Evolutionary conservation across 148 eudicot genomes (phyloP), one percentile per base, ranked within the genome.

Genomic region (Linanthus parryae): DNA sequence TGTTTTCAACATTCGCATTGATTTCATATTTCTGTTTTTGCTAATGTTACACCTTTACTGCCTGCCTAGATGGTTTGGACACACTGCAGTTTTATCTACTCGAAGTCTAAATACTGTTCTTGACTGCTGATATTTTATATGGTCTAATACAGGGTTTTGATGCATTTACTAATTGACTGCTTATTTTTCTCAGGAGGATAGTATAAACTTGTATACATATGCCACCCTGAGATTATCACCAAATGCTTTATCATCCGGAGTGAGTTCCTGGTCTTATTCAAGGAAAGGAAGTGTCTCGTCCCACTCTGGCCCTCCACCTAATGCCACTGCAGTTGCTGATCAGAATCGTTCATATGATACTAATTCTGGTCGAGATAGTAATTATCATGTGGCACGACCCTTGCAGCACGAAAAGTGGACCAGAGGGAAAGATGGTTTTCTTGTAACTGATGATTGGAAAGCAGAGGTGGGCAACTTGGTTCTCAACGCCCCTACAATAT

Each of bases 341-440:
- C 88, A 64, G 38, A 58, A 61, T 59, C 61, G 44, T 21, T 73
- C 92, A 54, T 69, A 59, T 38, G 73, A 83, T 67, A 68, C 78
- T 56, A 70, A 82, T 21, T 77, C 72, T 25, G 61, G 64, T 57
- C 75, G 74, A 67, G 76, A 68, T 53, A 48, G 44, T 27, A 67
- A 56, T 46, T 68, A 81, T 67, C 63, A 73, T 48, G 64, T 81
- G 54, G 52, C 62, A 35, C 74, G 96, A 71, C 98, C 90, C 28
- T 63, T 87, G 64, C 77, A 84, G 69, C 77, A 69, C 61, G 79
- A 63, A 49, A 83, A 75, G 51, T 91, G 98, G 98, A 73, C 76
- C 33, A 87, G 72, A 70, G 96, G 98, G 46, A 84, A 83, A 61
- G 96, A 84, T 75, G 94, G 95, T 31, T 91, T 91, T 69, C 96